Base-by-base conservation (phyloP, 2,329 filamentous ascomycete genomes). In the Huntiella bhutanensis region DNA sequence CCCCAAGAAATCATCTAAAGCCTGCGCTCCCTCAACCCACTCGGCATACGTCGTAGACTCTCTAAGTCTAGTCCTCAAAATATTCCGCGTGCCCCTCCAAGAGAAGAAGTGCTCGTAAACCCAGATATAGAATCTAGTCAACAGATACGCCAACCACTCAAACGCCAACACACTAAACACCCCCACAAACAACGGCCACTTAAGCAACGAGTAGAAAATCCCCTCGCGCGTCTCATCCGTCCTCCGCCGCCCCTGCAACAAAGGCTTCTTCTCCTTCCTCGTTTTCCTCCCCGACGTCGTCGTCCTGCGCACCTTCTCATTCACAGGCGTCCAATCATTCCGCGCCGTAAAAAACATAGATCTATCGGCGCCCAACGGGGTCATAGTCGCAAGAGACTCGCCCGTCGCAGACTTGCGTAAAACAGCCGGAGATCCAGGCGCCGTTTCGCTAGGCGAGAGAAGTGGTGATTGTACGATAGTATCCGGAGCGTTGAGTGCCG, bases 141-240 rank as follows among this genome's bases (percentile, higher is more conserved):
- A 65, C 28, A 91, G 64, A 60, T 98, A 98, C 12, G 76, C 70
- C 10, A 77, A 58, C 51, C 51, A 52, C 35, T 52, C 51, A 16
- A 51, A 41, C 6, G 44, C 46, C 13, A 52, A 40, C 4, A 52
- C 48, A 16, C 46, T 45, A 5, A 49, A 37, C 33, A 63, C 45
- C 46, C 77, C 75, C 16, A 96, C 68, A 33, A 98, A 68, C 53
- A 98, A 72, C 2, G 91, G 91, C 81, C 87, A 96, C 61, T 96
- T 95, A 44, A 93, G 68, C 39, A 98, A 60, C 1, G 74, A 75
- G 60, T 98, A 98, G 8, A 94, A 70, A 58, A 91, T 84, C 15
- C 91, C 91, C 64, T 98, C 91, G 53, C 91, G 71, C 2, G 88
- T 96, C 67, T 98, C 91, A 59, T 98, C 91, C 56, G 77, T 83